Base-by-base conservation (phyloP, 2,329 filamentous ascomycete genomes). In the Dactylellina leptospora region DNA sequence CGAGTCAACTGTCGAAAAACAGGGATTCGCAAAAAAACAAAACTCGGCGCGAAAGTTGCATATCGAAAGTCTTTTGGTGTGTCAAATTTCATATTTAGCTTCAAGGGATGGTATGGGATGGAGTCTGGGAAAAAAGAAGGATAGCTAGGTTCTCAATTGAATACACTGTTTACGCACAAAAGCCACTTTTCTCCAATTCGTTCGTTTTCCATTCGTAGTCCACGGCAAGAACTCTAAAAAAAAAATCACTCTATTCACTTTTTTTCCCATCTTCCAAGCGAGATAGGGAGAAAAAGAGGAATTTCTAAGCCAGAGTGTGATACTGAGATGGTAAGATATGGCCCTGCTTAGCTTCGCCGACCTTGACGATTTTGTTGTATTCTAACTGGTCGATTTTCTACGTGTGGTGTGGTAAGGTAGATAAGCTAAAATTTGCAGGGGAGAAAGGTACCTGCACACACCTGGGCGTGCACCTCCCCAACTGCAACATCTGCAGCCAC, bases 1-100 rank as follows among this genome's bases (percentile, higher is more conserved):
- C 64, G 64, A 70, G 64, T 61, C 64, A 70, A 70, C 64, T 70
- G 56, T 70, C 61, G 53, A 66, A 66, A 70, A 56, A 70, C 45
- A 54, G 64, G 50, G 42, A n/a, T n/a, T n/a, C n/a, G n/a, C n/a
- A n/a, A 47, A 40, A 40, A 40, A n/a, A 40, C 36, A n/a, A 40
- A 9, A 51, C 40, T 50, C 61, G 25, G 61, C 58, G 50, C 45
- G 22, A 53, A 58, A 50, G 30, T n/a, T 23, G 22, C 58, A 36
- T 54, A 45, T 40, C 25, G 28, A 36, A 58, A 16, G 38, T 60
- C 36, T 30, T 36, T 47, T n/a, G 55, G 40, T 45, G 36, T 27
- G 58, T 62, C 22, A 20, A 53, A 33, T 62, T 62, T 62, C 47
- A 53, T 62, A 13, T 62, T 53, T 62, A 60, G 55, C 42, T 50